A percentile compares a stretch with the other conserved stretches of the same genome.
phyloP scores from a whole-genome alignment of 208 protist species.

The Trypanosoma mega region DNA sequence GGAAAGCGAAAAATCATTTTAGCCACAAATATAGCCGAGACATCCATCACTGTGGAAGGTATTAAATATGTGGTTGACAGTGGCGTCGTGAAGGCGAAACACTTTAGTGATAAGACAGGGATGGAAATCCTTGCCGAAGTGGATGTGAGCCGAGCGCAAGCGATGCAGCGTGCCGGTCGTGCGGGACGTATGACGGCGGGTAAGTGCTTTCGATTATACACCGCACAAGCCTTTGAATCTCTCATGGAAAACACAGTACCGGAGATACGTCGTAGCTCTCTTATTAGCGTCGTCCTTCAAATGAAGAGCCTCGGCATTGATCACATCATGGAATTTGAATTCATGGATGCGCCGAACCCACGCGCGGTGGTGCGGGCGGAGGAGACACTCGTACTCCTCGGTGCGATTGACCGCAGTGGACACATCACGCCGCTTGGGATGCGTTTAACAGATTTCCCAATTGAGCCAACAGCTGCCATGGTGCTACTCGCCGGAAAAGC shows the following conservation, averaged over 20 bases:
- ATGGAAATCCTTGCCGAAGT: conserved; percentile 97
- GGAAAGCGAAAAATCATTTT: conserved; percentile 94
- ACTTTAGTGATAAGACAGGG: conserved; percentile 96
- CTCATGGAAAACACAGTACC: conserved; percentile 95
- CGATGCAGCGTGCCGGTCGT: conserved; percentile 96
- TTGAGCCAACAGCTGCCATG: conserved; percentile 97
- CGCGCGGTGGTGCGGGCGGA: conserved; percentile 91
- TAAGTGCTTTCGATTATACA: conserved; percentile 98
- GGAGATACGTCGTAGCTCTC: conserved; percentile 98
- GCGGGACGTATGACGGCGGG: conserved; percentile 96
- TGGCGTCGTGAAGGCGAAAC: conserved; percentile 97
- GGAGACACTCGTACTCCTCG: conserved; percentile 93
- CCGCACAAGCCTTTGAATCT: conserved; percentile 93
- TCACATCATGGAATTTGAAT: conserved; percentile 97
- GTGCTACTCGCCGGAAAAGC: conserved; percentile 95
- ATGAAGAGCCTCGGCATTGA: conserved; percentile 96
- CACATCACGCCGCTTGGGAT: conserved; percentile 88
- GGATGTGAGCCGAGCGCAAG: conserved; percentile 92
- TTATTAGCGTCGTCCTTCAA: conserved; percentile 97
- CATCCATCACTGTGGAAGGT: conserved; percentile 99
- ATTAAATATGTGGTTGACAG: conserved; percentile 99
- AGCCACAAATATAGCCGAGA: conserved; percentile 99
- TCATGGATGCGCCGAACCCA: conserved; percentile 97
- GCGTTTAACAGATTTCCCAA: conserved; percentile 97
- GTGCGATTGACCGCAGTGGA: conserved; percentile 90